A percentile compares a stretch with the other conserved stretches of the same genome.
Evolutionary conservation across 352 stramenopile genomes (phyloP).

Genomic region (Pythium guiyangense): DNA sequence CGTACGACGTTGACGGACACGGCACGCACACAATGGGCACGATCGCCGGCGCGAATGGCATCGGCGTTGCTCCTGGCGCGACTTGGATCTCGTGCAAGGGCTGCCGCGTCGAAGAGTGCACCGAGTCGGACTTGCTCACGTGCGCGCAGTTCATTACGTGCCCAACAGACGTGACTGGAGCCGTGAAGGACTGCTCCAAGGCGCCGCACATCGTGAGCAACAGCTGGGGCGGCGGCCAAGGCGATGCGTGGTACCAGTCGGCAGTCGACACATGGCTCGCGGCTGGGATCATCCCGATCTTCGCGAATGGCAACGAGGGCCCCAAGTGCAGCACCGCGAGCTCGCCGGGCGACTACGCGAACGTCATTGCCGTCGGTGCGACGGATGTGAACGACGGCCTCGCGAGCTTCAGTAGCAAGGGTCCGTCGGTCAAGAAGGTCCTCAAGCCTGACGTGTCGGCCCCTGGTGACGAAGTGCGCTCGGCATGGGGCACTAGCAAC

Average conservation of each 20-base stretch:
- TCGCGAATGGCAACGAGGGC: conserved; percentile 23
- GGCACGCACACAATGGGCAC: conserved; percentile 14
- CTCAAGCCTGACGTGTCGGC: conserved; percentile 29
- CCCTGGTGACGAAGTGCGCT: conserved; percentile 19
- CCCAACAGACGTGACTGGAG: conserved; percentile 18
- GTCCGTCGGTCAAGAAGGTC: conserved; percentile 11
- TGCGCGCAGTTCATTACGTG: conserved; percentile 7
- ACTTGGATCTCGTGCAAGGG: conserved; percentile 18
- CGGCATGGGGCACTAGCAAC: conserved; percentile 16
- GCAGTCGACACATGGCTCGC: conserved; percentile 18
- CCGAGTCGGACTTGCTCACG: not conserved
- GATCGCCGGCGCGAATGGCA: conserved; percentile 5
- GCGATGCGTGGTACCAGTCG: not conserved
- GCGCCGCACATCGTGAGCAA: conserved; percentile 27
- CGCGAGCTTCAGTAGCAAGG: conserved; percentile 25
- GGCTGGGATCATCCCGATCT: conserved; percentile 24
- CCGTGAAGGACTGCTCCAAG: conserved; percentile 22
- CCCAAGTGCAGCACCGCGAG: conserved; percentile 13
- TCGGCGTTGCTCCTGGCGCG: conserved; percentile 5
- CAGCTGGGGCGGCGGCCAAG: conserved; percentile 23
- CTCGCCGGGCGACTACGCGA: conserved; percentile 20
- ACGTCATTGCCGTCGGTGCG: conserved; percentile 24
- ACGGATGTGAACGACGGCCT: conserved; percentile 18
- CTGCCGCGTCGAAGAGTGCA: not conserved
- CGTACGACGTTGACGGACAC: conserved; percentile 14